Conservation (phyloP, 192 early-diverging fungal species). For the Rhizophagus sp. region DNA sequence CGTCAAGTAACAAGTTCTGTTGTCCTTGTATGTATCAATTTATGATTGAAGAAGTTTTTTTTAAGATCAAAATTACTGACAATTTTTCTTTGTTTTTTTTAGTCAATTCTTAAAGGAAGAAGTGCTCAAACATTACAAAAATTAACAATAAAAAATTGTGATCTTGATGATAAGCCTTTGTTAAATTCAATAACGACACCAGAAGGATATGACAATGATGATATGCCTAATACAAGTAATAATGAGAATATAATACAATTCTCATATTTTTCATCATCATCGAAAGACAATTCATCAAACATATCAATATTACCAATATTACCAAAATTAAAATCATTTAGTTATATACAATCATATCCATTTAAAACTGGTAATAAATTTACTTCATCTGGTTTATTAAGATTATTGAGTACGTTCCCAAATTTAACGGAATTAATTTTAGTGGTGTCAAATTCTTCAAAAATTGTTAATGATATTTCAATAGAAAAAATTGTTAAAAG, state of each 20-base stretch:
- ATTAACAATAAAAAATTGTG: conserved; percentile 5
- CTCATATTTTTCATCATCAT: neutral
- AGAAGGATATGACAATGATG: neutral
- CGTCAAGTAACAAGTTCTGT: conserved; percentile 5
- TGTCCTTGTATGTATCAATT: neutral
- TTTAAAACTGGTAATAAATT: neutral
- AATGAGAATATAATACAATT: neutral
- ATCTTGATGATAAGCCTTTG: conserved; percentile 5
- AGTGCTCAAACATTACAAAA: neutral
- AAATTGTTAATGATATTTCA: neutral
- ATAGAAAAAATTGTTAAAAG: neutral
- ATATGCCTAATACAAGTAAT: neutral
- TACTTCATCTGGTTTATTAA: neutral
- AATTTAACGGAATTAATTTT: neutral
- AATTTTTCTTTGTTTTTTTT: neutral
- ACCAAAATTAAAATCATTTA: conserved; percentile 14
- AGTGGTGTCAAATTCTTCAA: neutral
- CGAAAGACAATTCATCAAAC: neutral
- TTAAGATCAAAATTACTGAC: neutral
- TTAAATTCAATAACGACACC: neutral
- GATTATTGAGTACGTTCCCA: neutral
- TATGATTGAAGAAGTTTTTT: neutral
- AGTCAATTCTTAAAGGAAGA: neutral
- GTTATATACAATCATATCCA: neutral
- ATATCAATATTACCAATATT: neutral